These are phyloP conservation scores for Debaryomycetaceae sp. DNA, from an alignment of 1,139 yeast species.

Conservation along the genomic window DNA sequence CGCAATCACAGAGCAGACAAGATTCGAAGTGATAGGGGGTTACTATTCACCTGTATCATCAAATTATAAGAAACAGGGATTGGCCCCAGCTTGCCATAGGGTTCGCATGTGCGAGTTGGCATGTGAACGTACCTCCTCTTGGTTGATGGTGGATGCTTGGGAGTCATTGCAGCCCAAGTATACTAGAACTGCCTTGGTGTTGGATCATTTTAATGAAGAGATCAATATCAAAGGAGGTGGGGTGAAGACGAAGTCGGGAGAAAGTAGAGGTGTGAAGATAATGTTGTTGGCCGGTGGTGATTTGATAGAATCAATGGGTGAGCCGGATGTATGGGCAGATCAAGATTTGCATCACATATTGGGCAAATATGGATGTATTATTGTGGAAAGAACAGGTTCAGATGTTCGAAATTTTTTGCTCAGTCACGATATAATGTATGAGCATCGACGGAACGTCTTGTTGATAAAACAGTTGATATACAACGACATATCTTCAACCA, in stretches of 20 bases:
- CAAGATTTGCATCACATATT: conserved; percentile 90
- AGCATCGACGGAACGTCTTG: conserved; percentile 87
- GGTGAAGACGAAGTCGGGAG: conserved; percentile 68
- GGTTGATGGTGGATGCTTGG: conserved; percentile 99
- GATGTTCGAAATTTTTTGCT: conserved; percentile 90
- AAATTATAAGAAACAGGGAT: conserved; percentile 88
- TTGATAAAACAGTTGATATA: conserved; percentile 94
- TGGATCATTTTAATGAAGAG: conserved; percentile 96
- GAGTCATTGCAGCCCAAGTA: conserved; percentile 89
- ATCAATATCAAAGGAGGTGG: conserved; percentile 90
- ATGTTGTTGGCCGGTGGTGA: conserved; percentile 98
- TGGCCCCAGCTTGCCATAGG: conserved; percentile 84
- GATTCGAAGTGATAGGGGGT: conserved; percentile 95
- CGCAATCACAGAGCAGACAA: conserved; percentile 85
- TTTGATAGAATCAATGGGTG: conserved; percentile 98
- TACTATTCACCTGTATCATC: conserved; percentile 97
- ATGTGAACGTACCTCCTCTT: conserved; percentile 91
- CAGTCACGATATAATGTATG: conserved; percentile 95
- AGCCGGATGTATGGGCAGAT: conserved; percentile 98
- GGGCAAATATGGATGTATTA: conserved; percentile 93
- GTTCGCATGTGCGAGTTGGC: conserved; percentile 98
- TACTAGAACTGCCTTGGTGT: conserved; percentile 90
- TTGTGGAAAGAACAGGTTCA: conserved; percentile 94
- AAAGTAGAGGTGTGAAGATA: conserved; percentile 81
- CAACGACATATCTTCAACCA: conserved; percentile 93